phyloP scores from a whole-genome alignment of 192 early-diverging fungal genomes.

The Martensiomyces pterosporus region DNA sequence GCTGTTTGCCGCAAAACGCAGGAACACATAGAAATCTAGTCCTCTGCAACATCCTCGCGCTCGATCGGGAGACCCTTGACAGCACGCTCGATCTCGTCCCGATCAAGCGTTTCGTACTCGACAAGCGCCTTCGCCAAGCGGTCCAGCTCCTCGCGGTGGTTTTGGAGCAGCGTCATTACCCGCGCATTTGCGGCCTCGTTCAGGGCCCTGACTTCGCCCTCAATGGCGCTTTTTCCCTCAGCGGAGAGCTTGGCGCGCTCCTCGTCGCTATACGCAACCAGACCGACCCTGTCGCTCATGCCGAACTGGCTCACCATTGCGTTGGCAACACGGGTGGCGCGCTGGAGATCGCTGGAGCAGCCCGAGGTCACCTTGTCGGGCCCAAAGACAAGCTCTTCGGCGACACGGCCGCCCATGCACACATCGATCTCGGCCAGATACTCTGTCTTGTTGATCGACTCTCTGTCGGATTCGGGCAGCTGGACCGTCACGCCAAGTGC shows the following conservation, averaged over 20 bases:
- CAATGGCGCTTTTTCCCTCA: slow-evolving; percentile 76
- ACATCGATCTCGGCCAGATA: slow-evolving; percentile 89
- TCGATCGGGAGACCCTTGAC: slow-evolving; percentile 51
- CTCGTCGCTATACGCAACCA: slow-evolving; percentile 71
- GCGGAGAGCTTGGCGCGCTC: slow-evolving; percentile 69
- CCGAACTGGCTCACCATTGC: slow-evolving; percentile 90
- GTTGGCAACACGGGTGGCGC: slow-evolving; percentile 84
- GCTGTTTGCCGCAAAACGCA: neutral
- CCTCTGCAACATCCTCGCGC: slow-evolving; percentile 20
- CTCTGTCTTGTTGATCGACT: slow-evolving; percentile 74
- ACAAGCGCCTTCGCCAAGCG: slow-evolving; percentile 88
- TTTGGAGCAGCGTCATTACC: slow-evolving; percentile 66
- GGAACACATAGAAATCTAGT: neutral
- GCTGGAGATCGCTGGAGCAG: slow-evolving; percentile 84
- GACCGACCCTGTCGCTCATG: slow-evolving; percentile 93
- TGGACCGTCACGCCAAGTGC: slow-evolving; percentile 79
- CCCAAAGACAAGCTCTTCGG: slow-evolving; percentile 97
- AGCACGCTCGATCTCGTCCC: slow-evolving; percentile 74
- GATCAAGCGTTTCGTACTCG: slow-evolving; percentile 89
- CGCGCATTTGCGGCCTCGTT: slow-evolving; percentile 69
- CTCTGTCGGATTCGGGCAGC: slow-evolving; percentile 88
- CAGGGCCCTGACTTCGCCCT: slow-evolving; percentile 76
- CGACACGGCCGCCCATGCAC: slow-evolving; percentile 97
- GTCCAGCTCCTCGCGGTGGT: slow-evolving; percentile 83
- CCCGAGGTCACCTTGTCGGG: slow-evolving; percentile 91